These are phyloP conservation scores for Paraconiothyrium brasiliense DNA, from an alignment of 2,329 filamentous ascomycete genomes.

Conservation along the genomic window DNA sequence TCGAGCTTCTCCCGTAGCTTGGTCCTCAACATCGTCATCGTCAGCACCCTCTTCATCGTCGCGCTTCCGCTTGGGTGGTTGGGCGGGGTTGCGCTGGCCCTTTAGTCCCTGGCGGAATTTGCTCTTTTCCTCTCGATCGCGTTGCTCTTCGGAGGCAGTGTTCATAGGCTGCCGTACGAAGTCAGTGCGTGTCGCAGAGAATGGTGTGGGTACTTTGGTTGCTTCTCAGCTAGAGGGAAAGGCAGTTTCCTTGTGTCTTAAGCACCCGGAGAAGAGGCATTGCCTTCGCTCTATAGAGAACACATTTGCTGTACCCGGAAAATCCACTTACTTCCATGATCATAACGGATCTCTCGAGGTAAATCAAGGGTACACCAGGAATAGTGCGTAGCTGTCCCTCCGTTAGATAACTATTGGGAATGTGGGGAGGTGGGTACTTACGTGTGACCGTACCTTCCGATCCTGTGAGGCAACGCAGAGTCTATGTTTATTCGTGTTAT, in stretches of 20 bases:
- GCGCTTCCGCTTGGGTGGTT: conserved; percentile 48
- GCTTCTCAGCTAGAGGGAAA: too few species aligned
- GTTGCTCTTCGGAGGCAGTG: conserved; percentile 68
- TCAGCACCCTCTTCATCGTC: conserved; percentile 60
- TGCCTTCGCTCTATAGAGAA: too few species aligned
- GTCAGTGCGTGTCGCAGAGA: too few species aligned
- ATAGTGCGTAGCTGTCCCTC: conserved; percentile 65
- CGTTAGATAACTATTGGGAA: too few species aligned
- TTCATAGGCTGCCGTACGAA: conserved; percentile 68
- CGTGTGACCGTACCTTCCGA: conserved; percentile 64
- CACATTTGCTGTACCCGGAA: too few species aligned
- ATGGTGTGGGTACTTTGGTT: too few species aligned
- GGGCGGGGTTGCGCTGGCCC: conserved; percentile 47
- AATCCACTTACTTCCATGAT: conserved; percentile 47
- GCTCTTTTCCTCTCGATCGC: conserved; percentile 73
- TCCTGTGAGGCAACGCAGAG: conserved; percentile 83
- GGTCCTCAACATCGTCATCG: conserved; percentile 30
- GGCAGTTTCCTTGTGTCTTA: too few species aligned
- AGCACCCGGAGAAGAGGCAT: too few species aligned
- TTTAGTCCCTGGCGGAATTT: conserved; percentile 79
- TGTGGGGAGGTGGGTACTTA: too few species aligned
- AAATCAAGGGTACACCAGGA: conserved; percentile 78
- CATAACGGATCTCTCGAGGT: conserved; percentile 82
- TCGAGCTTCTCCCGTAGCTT: conserved; percentile 31
- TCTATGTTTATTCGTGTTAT: conserved; percentile 76